These are phyloP conservation scores for Anaeramoeba flamelloides DNA, from an alignment of 78 protist species.

Conservation along the genomic window DNA sequence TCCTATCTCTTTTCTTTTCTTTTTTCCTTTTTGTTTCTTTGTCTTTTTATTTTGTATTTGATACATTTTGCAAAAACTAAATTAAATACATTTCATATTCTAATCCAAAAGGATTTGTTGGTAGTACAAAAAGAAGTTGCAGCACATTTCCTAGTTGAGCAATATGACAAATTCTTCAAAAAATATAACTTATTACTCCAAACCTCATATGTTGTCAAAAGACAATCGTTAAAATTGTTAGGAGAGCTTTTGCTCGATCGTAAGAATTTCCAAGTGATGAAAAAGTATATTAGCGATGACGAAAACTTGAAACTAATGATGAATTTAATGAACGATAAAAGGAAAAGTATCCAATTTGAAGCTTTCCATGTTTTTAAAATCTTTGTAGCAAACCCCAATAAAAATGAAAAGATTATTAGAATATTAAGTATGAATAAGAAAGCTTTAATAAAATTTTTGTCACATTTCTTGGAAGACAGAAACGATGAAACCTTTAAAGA, in stretches of 20 bases:
- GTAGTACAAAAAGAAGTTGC: too few species aligned
- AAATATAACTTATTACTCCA: too few species aligned
- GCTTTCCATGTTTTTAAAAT: conserved; percentile 93
- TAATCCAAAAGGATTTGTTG: too few species aligned
- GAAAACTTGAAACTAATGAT: conserved; percentile 70
- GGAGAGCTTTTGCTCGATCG: conserved; percentile 84
- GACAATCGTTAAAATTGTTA: conserved; percentile 34
- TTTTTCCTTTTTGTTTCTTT: too few species aligned
- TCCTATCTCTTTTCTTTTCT: too few species aligned
- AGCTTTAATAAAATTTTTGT: conserved; percentile 53
- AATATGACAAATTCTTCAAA: too few species aligned
- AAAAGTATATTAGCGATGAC: conserved; percentile 39
- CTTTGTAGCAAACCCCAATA: conserved; percentile 93
- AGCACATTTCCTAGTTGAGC: too few species aligned
- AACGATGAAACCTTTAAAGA: too few species aligned
- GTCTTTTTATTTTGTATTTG: too few species aligned
- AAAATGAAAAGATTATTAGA: conserved; percentile 43
- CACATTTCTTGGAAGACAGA: conserved; percentile 68
- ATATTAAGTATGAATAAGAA: conserved; percentile 65
- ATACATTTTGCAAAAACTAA: too few species aligned
- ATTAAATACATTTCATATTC: too few species aligned
- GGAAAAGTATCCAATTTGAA: conserved; percentile 65
- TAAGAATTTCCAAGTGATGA: conserved; percentile 72
- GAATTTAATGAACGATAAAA: conserved; percentile 62
- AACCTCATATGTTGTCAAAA: too few species aligned